Evolutionary conservation across 1,284 basidiomycete genomes (phyloP).

Genomic region (Pascua guehoae): DNA sequence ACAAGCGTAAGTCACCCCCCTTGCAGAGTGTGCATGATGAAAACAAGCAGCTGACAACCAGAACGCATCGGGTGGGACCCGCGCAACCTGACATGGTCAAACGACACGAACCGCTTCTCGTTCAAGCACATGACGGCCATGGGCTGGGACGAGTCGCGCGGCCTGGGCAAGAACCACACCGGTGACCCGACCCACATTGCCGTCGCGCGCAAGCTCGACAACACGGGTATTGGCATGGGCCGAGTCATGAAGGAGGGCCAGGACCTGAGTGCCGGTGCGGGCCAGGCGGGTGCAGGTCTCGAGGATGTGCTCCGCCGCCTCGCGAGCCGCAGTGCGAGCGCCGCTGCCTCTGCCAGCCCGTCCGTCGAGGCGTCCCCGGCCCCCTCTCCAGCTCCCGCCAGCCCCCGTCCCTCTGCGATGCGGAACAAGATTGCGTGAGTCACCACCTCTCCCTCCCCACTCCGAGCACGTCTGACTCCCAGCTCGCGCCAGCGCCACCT

Average conservation of each 20-base stretch:
- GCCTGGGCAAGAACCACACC: slow-evolving; percentile 37
- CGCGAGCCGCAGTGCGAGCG: slow-evolving; percentile 18
- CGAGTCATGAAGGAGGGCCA: slow-evolving; percentile 46
- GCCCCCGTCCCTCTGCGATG: slow-evolving; percentile 25
- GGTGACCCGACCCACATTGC: slow-evolving; percentile 50
- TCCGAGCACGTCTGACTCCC: slow-evolving; percentile 4
- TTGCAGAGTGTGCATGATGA: slow-evolving; percentile 2
- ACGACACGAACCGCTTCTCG: slow-evolving; percentile 48
- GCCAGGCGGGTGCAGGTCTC: slow-evolving; percentile 45
- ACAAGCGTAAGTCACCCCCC: slow-evolving; percentile 41
- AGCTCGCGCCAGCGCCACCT: slow-evolving; percentile 46
- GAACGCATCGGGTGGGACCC: slow-evolving; percentile 50
- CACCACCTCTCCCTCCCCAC: too few species aligned
- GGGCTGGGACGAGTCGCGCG: slow-evolving; percentile 45
- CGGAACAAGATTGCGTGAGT: slow-evolving; percentile 47
- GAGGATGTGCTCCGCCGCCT: slow-evolving; percentile 46
- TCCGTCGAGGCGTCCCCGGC: slow-evolving; percentile 13
- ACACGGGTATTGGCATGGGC: slow-evolving; percentile 48
- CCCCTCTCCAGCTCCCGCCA: slow-evolving; percentile 11
- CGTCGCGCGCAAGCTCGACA: slow-evolving; percentile 47
- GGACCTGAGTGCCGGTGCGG: slow-evolving; percentile 40
- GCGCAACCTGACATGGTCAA: slow-evolving; percentile 49
- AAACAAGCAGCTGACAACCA: slow-evolving; percentile 7
- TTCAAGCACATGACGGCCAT: slow-evolving; percentile 49
- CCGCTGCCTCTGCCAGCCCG: slow-evolving; percentile 15